phyloP scores from a whole-genome alignment of 164 flowering plant genomes.

The Macadamia integrifolia region DNA sequence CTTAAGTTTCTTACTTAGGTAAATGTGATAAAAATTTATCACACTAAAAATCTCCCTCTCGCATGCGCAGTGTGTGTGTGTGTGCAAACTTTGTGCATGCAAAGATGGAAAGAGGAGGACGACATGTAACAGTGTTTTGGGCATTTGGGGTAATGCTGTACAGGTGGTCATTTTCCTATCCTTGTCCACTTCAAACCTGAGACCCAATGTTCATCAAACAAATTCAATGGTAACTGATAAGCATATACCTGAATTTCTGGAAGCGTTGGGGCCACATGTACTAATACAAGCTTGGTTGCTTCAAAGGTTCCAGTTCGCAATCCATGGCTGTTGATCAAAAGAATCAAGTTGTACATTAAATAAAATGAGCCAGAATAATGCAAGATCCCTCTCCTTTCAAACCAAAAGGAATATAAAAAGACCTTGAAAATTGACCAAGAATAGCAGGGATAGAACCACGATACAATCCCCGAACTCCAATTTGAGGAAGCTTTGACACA shows the following conservation, averaged over 20 bases:
- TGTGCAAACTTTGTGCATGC: background rate
- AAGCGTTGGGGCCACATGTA: slow-evolving; percentile 77
- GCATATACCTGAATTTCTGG: slow-evolving; percentile 81
- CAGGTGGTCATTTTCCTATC: no score
- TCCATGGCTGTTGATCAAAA: slow-evolving; percentile 63
- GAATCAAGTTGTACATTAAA: background rate
- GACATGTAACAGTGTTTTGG: no score
- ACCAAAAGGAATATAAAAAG: background rate
- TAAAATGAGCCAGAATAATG: slow-evolving; percentile 3
- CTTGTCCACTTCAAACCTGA: no score
- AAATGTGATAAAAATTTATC: no score
- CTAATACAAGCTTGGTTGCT: slow-evolving; percentile 73
- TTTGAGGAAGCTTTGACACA: slow-evolving; percentile 71
- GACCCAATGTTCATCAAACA: no score
- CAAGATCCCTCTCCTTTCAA: slow-evolving; percentile 2
- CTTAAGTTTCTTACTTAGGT: background rate
- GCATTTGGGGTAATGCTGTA: no score
- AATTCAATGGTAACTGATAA: background rate
- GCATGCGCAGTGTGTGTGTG: background rate
- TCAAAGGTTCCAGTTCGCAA: slow-evolving; percentile 97
- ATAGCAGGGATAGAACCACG: slow-evolving; percentile 94
- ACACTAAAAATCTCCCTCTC: no score
- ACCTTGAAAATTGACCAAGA: slow-evolving; percentile 96
- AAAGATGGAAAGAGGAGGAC: no score
- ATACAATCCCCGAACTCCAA: slow-evolving; percentile 78